These are phyloP conservation scores for Boletus coccyginus DNA, from an alignment of 768 basidiomycete genomes.

Conservation along the genomic window DNA sequence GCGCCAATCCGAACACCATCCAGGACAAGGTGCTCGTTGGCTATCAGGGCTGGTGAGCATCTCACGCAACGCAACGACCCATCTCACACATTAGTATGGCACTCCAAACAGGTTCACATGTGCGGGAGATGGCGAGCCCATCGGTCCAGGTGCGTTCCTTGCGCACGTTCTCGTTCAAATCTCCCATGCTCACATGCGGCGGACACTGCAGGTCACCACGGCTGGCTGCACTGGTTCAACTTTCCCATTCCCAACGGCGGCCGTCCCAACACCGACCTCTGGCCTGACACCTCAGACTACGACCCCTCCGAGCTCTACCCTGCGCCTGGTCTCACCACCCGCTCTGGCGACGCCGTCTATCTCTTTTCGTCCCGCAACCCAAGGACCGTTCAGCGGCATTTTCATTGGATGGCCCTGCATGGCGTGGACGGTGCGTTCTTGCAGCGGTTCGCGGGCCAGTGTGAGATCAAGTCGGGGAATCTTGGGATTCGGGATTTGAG, in stretches of 20 bases:
- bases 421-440: constrained; percentile 80
- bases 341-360: constrained; percentile 56
- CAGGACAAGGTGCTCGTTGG: constrained; percentile 83
- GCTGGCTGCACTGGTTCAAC: constrained; percentile 86
- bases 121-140: constrained; percentile 62
- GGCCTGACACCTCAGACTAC: constrained; percentile 77
- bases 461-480: constrained; percentile 52
- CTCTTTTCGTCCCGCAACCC: constrained; percentile 79
- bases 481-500: constrained; percentile 60
- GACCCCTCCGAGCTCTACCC: constrained; percentile 66
- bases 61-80: background rate
- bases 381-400: constrained; percentile 63
- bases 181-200: background rate
- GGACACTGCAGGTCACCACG: constrained; percentile 55
- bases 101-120: constrained; percentile 63
- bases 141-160: constrained; percentile 49
- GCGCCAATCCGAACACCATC: constrained; percentile 72
- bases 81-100: background rate
- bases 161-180: background rate
- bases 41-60: constrained; percentile 81
- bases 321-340: constrained; percentile 61
- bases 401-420: constrained; percentile 74
- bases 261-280: constrained; percentile 69
- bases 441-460: constrained; percentile 72
- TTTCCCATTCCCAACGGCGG: constrained; percentile 68